These are phyloP conservation scores for Phoma herbarum DNA, from an alignment of 2,329 filamentous ascomycete genomes.

Conservation along the genomic window DNA sequence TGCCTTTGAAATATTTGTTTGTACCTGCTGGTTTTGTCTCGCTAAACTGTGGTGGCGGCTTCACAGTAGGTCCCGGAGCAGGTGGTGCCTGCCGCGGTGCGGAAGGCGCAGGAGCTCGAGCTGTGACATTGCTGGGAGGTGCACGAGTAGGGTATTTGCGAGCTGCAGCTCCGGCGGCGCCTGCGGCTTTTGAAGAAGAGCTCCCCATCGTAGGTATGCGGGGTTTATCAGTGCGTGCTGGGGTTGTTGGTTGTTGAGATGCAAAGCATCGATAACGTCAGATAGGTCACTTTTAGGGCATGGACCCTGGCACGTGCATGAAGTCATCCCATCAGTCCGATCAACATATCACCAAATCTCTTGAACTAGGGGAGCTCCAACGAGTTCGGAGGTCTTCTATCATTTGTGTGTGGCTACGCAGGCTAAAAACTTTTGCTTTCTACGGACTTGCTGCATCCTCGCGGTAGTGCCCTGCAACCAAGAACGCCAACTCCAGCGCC, in stretches of 20 bases:
- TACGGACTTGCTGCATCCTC: conserved; percentile 47
- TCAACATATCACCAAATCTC: neutral
- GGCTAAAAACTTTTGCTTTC: neutral
- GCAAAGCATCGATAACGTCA: conserved; percentile 36
- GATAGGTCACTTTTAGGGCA: conserved; percentile 24
- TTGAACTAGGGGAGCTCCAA: neutral
- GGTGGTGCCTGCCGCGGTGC: conserved; percentile 39
- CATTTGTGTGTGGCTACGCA: too few relatives aligned
- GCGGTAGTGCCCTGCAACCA: conserved; percentile 84
- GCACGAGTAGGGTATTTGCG: conserved; percentile 65
- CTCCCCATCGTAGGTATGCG: conserved; percentile 60
- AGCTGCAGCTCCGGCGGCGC: conserved; percentile 59
- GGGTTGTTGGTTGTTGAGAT: conserved; percentile 35
- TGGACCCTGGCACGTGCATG: conserved; percentile 13
- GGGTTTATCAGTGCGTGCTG: conserved; percentile 18
- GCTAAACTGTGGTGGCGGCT: conserved; percentile 52
- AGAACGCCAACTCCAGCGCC: conserved; percentile 90
- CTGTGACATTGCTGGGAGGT: conserved; percentile 49
- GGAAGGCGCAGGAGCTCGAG: conserved; percentile 40
- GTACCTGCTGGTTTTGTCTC: conserved; percentile 52
- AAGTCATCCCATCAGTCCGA: conserved; percentile 9
- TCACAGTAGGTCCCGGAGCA: conserved; percentile 52
- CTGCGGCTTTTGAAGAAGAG: conserved; percentile 64
- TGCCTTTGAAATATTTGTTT: neutral
- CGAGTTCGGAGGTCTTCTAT: too few relatives aligned